Conservation (phyloP, 257 asterid species). For the Buddleja alternifolia region DNA sequence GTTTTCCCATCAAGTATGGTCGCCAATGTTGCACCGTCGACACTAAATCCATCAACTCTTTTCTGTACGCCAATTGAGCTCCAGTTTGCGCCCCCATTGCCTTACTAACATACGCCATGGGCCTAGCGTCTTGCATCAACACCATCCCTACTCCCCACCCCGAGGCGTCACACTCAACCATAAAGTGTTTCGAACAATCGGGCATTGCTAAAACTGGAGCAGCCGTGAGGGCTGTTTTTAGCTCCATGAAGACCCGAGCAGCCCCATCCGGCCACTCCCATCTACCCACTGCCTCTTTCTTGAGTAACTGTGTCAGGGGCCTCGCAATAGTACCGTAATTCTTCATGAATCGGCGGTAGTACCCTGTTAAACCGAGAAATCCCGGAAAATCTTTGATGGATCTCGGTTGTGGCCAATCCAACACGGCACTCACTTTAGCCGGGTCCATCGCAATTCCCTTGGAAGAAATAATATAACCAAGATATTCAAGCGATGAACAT, state of each 20-base stretch:
- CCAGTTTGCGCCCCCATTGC: background rate
- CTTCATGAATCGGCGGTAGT: conserved; percentile 8
- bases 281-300: background rate
- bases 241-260: background rate
- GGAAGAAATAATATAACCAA: background rate
- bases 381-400: background rate
- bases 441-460: background rate
- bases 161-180: conserved; percentile 10
- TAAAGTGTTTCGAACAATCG: background rate
- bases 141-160: no score
- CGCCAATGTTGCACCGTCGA: background rate
- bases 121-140: background rate
- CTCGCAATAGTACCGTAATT: background rate
- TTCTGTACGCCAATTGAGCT: background rate
- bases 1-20: background rate
- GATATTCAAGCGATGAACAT: background rate
- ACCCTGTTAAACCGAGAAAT: background rate
- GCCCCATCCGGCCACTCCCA: background rate
- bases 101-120: background rate
- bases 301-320: background rate
- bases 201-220: conserved; percentile 4
- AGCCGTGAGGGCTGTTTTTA: background rate
- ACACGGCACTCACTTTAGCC: background rate
- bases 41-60: background rate
- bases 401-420: background rate